A percentile compares a stretch with the other conserved stretches of the same genome.
These are phyloP conservation scores for Suaeda aralocaspica DNA, from an alignment of 148 eudicot species.

Conservation along the genomic window DNA sequence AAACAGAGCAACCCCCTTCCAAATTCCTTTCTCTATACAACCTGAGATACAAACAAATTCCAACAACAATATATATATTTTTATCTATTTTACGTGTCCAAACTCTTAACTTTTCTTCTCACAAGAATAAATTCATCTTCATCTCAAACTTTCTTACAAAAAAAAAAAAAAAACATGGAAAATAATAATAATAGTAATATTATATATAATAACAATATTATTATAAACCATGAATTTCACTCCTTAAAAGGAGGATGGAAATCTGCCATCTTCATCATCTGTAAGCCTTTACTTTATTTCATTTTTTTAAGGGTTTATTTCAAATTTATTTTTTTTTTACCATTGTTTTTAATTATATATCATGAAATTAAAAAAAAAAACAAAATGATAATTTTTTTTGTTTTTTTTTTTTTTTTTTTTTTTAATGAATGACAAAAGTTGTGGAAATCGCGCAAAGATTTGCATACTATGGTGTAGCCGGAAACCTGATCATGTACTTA, in stretches of 20 bases:
- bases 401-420: neutral
- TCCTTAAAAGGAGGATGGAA: constrained; percentile 41
- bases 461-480: constrained; percentile 43
- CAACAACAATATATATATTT: too few relatives aligned
- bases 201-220: too few relatives aligned
- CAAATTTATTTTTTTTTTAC: too few relatives aligned
- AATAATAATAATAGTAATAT: too few relatives aligned
- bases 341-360: too few relatives aligned
- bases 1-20: too few relatives aligned
- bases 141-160: neutral
- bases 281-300: constrained; percentile 21
- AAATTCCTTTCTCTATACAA: neutral
- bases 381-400: neutral
- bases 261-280: constrained; percentile 56
- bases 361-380: too few relatives aligned
- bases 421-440: constrained; percentile 22
- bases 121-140: neutral
- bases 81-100: neutral
- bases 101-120: too few relatives aligned
- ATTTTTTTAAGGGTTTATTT: too few relatives aligned
- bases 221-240: constrained; percentile 14
- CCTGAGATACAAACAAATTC: neutral
- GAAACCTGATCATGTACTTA: constrained; percentile 51
- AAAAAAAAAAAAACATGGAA: neutral
- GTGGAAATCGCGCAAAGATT: constrained; percentile 52